A percentile compares a stretch with the other conserved stretches of the same genome.
Conservation (phyloP, 192 early-diverging fungal species). For the Thamnidium elegans region DNA sequence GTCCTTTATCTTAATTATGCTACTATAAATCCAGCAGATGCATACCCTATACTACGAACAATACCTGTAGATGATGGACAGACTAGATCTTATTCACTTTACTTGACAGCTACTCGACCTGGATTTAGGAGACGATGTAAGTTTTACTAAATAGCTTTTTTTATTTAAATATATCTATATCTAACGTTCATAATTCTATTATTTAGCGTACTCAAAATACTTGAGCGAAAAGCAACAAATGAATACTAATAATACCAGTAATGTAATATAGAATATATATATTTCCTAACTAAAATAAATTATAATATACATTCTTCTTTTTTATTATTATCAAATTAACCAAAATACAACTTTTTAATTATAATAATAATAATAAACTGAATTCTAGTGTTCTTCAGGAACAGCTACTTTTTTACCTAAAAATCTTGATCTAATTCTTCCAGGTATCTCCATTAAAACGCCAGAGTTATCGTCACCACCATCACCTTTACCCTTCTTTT, state of each 20-base stretch:
- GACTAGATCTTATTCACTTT: constrained; percentile 33
- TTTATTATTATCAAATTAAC: too few species aligned
- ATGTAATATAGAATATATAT: too few species aligned
- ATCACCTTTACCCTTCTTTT: constrained; percentile 1
- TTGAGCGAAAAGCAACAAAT: too few species aligned
- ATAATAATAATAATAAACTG: too few species aligned
- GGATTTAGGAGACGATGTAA: constrained; percentile 18
- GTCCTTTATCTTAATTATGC: constrained; percentile 33
- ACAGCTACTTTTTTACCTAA: not conserved
- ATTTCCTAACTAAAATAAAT: too few species aligned
- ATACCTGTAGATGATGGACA: constrained; percentile 34
- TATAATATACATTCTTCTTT: too few species aligned
- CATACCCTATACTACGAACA: constrained; percentile 29
- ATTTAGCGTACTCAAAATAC: too few species aligned
- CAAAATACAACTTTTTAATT: too few species aligned
- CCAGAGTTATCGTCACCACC: not conserved
- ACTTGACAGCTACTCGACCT: constrained; percentile 34
- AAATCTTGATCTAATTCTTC: not conserved
- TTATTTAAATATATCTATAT: too few species aligned
- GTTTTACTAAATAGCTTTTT: not conserved
- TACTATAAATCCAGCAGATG: constrained; percentile 30
- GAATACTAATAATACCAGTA: too few species aligned
- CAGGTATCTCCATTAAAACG: constrained; percentile 13
- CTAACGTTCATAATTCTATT: too few species aligned
- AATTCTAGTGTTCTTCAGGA: too few species aligned